phyloP scores from a whole-genome alignment of 192 early-diverging fungal genomes.

The Backusella tarrabulga region DNA sequence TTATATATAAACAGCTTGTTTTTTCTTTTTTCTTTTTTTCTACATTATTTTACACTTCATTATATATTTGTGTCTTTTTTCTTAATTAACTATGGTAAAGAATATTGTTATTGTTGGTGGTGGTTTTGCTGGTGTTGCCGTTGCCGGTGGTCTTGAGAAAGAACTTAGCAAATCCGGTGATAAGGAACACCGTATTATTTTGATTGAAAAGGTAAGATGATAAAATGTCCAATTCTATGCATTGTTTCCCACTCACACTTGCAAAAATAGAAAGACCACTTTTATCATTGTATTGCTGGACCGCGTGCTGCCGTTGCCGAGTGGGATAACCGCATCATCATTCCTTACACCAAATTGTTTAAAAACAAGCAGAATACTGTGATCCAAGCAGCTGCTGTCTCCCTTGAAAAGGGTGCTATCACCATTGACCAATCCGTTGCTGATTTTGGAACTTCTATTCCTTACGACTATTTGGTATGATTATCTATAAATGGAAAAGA shows the following conservation, averaged over 20 bases:
- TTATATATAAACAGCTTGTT: neutral
- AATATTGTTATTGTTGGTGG: constrained; percentile 42
- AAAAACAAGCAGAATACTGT: constrained; percentile 39
- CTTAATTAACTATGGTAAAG: constrained; percentile 13
- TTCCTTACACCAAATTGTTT: constrained; percentile 52
- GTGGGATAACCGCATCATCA: constrained; percentile 47
- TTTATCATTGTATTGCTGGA: constrained; percentile 53
- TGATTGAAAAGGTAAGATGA: constrained; percentile 44
- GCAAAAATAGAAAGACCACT: constrained; percentile 42
- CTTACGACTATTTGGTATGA: constrained; percentile 50
- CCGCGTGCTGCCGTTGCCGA: constrained; percentile 44
- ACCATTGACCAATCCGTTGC: constrained; percentile 29
- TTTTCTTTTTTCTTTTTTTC: neutral
- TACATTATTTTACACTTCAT: neutral
- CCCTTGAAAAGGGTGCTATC: constrained; percentile 42
- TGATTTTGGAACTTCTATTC: constrained; percentile 28
- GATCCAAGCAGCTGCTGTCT: constrained; percentile 39
- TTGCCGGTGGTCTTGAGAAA: constrained; percentile 43
- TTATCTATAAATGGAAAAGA: neutral
- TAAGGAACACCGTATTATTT: constrained; percentile 45
- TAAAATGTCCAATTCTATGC: neutral
- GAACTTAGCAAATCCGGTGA: constrained; percentile 15
- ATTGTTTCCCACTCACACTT: neutral
- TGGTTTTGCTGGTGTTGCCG: constrained; percentile 49
- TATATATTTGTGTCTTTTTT: neutral